A percentile compares a stretch with the other conserved stretches of the same genome.
Conservation (phyloP, 345 rosid genomes). For the Cardamine occulta region DNA sequence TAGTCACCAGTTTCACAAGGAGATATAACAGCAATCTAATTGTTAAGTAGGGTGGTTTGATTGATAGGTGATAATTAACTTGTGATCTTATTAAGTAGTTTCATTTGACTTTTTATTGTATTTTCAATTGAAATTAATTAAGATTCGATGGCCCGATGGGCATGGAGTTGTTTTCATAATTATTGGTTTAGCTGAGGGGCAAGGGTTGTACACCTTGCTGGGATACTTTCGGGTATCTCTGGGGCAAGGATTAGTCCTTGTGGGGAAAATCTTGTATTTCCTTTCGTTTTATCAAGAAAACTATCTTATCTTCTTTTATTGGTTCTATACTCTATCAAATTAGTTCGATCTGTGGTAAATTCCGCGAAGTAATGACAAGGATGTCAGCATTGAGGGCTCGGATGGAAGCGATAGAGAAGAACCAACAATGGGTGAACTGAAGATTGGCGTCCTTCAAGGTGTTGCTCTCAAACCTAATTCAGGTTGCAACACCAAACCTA, state of each 20-base stretch:
- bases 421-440: not conserved
- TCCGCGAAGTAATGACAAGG: not conserved
- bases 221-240: not conserved
- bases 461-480: not conserved
- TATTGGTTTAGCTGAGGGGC: not conserved
- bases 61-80: constrained; percentile 4
- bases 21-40: constrained; percentile 8
- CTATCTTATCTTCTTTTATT: not conserved
- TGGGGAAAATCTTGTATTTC: not conserved
- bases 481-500: not conserved
- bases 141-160: too few relatives aligned
- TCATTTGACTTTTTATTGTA: not conserved
- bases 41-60: not conserved
- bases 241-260: not conserved
- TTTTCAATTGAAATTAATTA: not conserved
- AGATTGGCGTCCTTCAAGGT: not conserved
- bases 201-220: not conserved
- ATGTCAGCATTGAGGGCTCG: not conserved
- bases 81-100: constrained; percentile 20
- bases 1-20: not conserved
- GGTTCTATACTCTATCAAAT: not conserved
- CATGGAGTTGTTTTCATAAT: not conserved
- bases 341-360: not conserved
- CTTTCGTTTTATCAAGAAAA: not conserved
- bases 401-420: not conserved